These are phyloP conservation scores for Jamesozyma spencerorum DNA, from an alignment of 805 yeast species.

Conservation along the genomic window DNA sequence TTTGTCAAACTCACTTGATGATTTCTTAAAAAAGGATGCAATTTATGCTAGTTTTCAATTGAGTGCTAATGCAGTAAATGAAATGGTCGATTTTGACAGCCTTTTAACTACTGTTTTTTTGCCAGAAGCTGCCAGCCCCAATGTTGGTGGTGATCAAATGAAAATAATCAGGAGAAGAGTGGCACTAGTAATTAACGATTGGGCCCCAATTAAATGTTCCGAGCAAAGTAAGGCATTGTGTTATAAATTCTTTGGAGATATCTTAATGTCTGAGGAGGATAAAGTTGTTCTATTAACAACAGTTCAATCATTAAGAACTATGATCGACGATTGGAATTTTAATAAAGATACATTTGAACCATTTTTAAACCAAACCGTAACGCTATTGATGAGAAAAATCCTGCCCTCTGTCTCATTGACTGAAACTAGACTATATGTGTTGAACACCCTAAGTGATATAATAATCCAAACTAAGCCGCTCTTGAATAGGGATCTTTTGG, in stretches of 20 bases:
- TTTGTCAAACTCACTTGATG: slow-evolving; percentile 31
- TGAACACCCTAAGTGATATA: slow-evolving; percentile 58
- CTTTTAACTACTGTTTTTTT: slow-evolving; percentile 50
- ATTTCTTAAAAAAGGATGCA: slow-evolving; percentile 66
- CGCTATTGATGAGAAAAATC: slow-evolving; percentile 38
- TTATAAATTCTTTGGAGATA: slow-evolving; percentile 45
- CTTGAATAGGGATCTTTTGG: slow-evolving; percentile 41
- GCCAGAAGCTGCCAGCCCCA: slow-evolving; percentile 43
- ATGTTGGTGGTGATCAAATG: slow-evolving; percentile 39
- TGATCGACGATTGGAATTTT: slow-evolving; percentile 84
- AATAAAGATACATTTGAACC: slow-evolving; percentile 59
- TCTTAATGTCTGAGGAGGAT: slow-evolving; percentile 53
- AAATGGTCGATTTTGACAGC: slow-evolving; percentile 58
- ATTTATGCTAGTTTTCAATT: slow-evolving; percentile 76
- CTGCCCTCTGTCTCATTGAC: slow-evolving; percentile 45
- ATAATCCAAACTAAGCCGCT: slow-evolving; percentile 59
- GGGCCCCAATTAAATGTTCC: slow-evolving; percentile 64
- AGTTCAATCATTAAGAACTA: slow-evolving; percentile 53
- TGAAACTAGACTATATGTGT: slow-evolving; percentile 67
- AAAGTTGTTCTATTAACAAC: slow-evolving; percentile 74
- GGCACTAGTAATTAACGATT: slow-evolving; percentile 67
- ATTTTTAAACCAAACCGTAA: slow-evolving; percentile 45
- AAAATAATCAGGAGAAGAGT: slow-evolving; percentile 68
- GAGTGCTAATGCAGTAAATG: slow-evolving; percentile 56
- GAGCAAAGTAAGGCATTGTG: slow-evolving; percentile 46